A percentile compares a stretch with the other conserved stretches of the same genome.
phyloP scores from a whole-genome alignment of 1,284 basidiomycete genomes.

The Ustilago curta region DNA sequence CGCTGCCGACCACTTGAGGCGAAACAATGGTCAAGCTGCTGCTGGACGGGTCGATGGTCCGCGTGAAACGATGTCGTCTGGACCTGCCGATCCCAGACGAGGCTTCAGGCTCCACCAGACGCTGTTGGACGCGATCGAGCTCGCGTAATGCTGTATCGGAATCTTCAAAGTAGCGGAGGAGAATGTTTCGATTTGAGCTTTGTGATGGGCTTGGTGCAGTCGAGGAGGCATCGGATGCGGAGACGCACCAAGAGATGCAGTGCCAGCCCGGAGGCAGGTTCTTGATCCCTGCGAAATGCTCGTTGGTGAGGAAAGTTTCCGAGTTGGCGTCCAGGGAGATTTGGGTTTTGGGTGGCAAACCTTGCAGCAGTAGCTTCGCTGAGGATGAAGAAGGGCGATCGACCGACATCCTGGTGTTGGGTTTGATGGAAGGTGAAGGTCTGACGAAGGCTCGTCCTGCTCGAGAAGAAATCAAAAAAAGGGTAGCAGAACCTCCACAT shows the following conservation, averaged over 20 bases:
- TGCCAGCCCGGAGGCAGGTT: constrained; percentile 41
- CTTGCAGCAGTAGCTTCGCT: constrained; percentile 24
- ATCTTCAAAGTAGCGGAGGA: constrained; percentile 23
- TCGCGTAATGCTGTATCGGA: constrained; percentile 17
- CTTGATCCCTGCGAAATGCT: constrained; percentile 44
- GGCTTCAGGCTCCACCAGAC: constrained; percentile 14
- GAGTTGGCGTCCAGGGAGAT: constrained; percentile 30
- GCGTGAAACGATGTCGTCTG: constrained; percentile 6
- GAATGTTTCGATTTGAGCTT: constrained; percentile 14
- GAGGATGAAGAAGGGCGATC: background rate
- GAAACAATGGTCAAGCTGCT: constrained; percentile 11
- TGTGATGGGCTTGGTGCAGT: background rate
- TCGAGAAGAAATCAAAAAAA: background rate
- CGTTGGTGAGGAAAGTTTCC: constrained; percentile 34
- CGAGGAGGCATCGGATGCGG: background rate
- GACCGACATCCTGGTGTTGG: background rate
- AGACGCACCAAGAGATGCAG: constrained; percentile 40
- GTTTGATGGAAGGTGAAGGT: background rate
- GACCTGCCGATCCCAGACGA: constrained; percentile 7
- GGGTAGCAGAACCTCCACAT: constrained; percentile 11
- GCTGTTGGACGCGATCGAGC: constrained; percentile 24
- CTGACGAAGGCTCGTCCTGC: background rate
- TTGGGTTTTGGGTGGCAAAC: constrained; percentile 29
- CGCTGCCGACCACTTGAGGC: constrained; percentile 20
- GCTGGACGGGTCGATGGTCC: constrained; percentile 6